Conservation (phyloP, 2,329 filamentous ascomycete genomes). For the Neopestalotiopsis sp. region DNA sequence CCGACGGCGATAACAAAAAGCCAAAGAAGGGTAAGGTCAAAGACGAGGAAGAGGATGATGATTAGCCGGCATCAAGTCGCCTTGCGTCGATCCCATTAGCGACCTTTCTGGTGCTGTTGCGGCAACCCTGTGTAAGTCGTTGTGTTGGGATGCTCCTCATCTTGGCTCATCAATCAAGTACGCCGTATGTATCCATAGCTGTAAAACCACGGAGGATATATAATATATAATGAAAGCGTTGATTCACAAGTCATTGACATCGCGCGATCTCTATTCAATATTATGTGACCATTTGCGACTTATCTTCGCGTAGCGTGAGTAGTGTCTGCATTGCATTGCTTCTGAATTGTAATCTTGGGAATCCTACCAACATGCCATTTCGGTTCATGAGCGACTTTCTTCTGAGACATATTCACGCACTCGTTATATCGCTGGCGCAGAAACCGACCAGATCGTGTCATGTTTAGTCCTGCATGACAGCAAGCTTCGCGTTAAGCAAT, state of each 20-base stretch:
- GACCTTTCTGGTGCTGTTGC: neutral
- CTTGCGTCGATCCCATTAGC: too few species aligned
- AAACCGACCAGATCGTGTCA: neutral
- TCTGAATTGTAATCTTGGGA: too few species aligned
- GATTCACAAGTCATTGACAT: neutral
- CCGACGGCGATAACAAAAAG: constrained; percentile 29
- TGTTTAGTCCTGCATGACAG: neutral
- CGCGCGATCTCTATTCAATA: too few species aligned
- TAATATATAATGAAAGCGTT: neutral
- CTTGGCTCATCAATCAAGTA: neutral
- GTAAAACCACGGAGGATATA: neutral
- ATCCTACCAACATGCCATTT: too few species aligned
- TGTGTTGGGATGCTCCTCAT: neutral
- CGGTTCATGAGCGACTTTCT: too few species aligned
- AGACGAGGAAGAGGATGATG: constrained; percentile 31
- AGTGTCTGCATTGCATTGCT: too few species aligned
- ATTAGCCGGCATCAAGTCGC: neutral
- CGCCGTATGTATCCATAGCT: neutral
- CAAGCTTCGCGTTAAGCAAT: neutral
- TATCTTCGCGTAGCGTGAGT: too few species aligned
- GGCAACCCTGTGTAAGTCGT: neutral
- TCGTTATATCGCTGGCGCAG: too few species aligned
- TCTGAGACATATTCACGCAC: too few species aligned
- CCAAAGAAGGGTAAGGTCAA: constrained; percentile 27
- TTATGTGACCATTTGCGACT: too few species aligned